phyloP scores from a whole-genome alignment of 78 protist genomes.

The Dictyostelium brefeldianum region DNA sequence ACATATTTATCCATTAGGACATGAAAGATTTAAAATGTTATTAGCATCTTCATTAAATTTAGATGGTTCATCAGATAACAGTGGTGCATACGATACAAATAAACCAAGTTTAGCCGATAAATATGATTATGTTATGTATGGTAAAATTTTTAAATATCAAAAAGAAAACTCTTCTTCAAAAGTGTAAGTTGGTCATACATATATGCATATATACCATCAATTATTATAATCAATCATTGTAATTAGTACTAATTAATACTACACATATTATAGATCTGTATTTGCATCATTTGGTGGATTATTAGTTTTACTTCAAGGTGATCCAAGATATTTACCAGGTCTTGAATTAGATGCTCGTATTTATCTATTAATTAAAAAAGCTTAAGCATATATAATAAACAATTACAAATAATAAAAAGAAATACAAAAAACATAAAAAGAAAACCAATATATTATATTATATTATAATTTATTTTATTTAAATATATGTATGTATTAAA shows the following conservation, averaged over 20 bases:
- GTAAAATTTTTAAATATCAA: slow-evolving; percentile 91
- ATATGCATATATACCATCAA: too few relatives aligned
- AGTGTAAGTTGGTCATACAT: slow-evolving; percentile 50
- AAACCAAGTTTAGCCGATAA: slow-evolving; percentile 85
- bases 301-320: slow-evolving; percentile 91
- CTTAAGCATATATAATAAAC: neutral
- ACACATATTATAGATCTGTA: slow-evolving; percentile 65
- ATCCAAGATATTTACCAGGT: slow-evolving; percentile 81
- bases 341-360: slow-evolving; percentile 70
- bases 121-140: slow-evolving; percentile 94
- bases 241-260: neutral
- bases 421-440: too few relatives aligned
- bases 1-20: slow-evolving; percentile 91
- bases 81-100: slow-evolving; percentile 51
- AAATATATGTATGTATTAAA: neutral
- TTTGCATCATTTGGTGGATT: slow-evolving; percentile 95
- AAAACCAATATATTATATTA: too few relatives aligned
- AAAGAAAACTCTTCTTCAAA: slow-evolving; percentile 82
- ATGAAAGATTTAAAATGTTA: slow-evolving; percentile 84
- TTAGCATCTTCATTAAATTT: slow-evolving; percentile 85
- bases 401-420: neutral
- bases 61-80: slow-evolving; percentile 86
- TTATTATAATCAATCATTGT: too few relatives aligned
- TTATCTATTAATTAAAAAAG: slow-evolving; percentile 71
- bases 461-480: too few relatives aligned